phyloP scores from a whole-genome alignment of 164 flowering plant species.

The Vitis labrusca region DNA sequence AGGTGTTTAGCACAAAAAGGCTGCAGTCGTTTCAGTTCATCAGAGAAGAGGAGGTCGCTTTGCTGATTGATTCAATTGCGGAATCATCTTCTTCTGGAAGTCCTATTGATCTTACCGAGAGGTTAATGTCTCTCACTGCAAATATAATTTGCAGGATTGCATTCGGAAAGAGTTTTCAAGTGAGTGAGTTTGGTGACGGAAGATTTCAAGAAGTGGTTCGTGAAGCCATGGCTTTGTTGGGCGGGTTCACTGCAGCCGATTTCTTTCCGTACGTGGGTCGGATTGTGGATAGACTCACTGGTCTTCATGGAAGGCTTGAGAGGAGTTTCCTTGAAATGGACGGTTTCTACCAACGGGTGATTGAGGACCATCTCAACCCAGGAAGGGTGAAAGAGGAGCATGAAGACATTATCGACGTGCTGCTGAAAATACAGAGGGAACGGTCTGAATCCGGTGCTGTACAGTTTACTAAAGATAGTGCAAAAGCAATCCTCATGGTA shows the following conservation, averaged over 20 bases:
- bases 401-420: slow-evolving; percentile 33
- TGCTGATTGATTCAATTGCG: slow-evolving; percentile 12
- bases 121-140: slow-evolving; percentile 7
- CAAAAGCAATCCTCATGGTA: slow-evolving; percentile 33
- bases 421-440: slow-evolving; percentile 19
- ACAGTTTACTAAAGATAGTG: slow-evolving; percentile 12
- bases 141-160: slow-evolving; percentile 17
- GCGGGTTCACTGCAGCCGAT: slow-evolving; percentile 23
- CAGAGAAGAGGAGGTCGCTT: slow-evolving; percentile 28
- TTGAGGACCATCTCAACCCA: slow-evolving; percentile 24
- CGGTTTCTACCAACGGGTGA: slow-evolving; percentile 14
- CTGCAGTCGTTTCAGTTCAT: slow-evolving; percentile 19
- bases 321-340: slow-evolving; percentile 25
- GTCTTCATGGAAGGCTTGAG: slow-evolving; percentile 15
- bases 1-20: slow-evolving; percentile 31
- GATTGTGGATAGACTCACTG: slow-evolving; percentile 29
- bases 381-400: slow-evolving; percentile 2
- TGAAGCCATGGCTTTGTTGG: slow-evolving; percentile 11
- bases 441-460: not conserved
- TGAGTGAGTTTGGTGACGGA: slow-evolving; percentile 6
- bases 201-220: slow-evolving; percentile 19
- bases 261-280: slow-evolving; percentile 28
- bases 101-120: slow-evolving; percentile 20
- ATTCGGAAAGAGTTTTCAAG: slow-evolving; percentile 23
- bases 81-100: slow-evolving; percentile 3